Percentiles rank a stretch among this genome's conserved stretches.
Evolutionary conservation across 1,284 basidiomycete species (phyloP).

Genomic region (Erythrobasidium hasegawianum): DNA sequence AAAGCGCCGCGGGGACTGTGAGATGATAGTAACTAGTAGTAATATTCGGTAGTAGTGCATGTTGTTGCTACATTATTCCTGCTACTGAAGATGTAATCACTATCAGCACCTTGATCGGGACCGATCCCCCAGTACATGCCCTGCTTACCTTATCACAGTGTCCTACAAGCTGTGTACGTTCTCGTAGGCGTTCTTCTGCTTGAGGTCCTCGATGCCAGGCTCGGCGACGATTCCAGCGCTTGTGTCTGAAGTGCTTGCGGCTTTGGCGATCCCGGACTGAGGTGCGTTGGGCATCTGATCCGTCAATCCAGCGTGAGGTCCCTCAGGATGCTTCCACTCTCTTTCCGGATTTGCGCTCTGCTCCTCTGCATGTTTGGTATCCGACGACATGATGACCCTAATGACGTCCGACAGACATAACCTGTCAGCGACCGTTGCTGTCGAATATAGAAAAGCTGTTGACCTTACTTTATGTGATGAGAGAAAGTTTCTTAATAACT

Average conservation of each 20-base stretch:
- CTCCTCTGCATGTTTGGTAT: conserved; percentile 1
- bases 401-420: no score
- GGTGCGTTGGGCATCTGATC: conserved; percentile 1
- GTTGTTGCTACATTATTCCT: background rate
- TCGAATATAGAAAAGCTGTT: no score
- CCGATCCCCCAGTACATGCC: no score
- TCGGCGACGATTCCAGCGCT: no score
- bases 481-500: background rate
- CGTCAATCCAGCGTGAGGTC: conserved; percentile 5
- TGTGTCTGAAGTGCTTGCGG: background rate
- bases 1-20: conserved; percentile 2
- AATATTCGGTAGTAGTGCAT: background rate
- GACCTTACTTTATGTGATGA: background rate
- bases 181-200: no score
- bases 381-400: no score
- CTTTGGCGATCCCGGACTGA: background rate
- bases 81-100: no score
- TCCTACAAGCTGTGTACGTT: no score
- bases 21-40: background rate
- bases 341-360: conserved; percentile 2
- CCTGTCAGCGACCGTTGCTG: no score
- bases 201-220: no score
- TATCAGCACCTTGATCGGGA: no score
- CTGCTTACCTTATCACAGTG: no score
- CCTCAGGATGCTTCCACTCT: background rate